Base-by-base conservation (phyloP, 1,284 basidiomycete species). In the Cerioporus squamosus region DNA sequence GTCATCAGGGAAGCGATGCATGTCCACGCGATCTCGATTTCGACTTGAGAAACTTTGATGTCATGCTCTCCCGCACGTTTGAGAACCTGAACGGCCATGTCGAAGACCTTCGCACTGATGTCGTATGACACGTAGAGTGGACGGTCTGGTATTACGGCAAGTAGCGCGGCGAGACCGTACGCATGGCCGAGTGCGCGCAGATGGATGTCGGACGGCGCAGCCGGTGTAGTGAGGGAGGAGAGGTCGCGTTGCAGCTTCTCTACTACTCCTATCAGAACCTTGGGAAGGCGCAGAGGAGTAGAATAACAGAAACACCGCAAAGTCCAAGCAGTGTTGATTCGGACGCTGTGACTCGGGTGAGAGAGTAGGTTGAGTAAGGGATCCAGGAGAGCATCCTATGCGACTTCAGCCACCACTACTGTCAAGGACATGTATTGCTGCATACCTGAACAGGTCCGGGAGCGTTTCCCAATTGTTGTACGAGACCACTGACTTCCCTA, bases 111-210 rank as follows among this genome's bases (percentile, higher is more conserved):
- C 20, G 94, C 87, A 45, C 89, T 90, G 65, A 97, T 86, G 68
- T 98, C 97, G 73, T 96, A 95, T 0, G 95, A 97, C 36, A 97
- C 92, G 68, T 99, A 98, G 1, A 99, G 81, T 0, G 97, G 95
- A 5, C 93, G 86, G 53, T 90, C 84, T 0, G 94, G 91, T 42
- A 97, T 92, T 60, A 95, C 82, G 20, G 93, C 88, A 36, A 98
- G 87, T 8, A 99, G 81, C 0, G 92, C 91, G 1, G 94, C 90
- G 17, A 99, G 85, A 8, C 93, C 95, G 64, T 94, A 93, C 0
- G 95, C 88, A 69, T 93, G 94, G 0, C 97, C 97, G 8, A 95
- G 76, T 0, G 95, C 81, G 5, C 94, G 87, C 12, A 81, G 74
- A 31, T 86, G 80, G 23, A 93, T 79, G 61, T 96, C 93, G 7